Evolutionary conservation across 148 eudicot genomes (phyloP), one percentile per base, ranked within the genome.

Genomic region (Beta vulgaris): DNA sequence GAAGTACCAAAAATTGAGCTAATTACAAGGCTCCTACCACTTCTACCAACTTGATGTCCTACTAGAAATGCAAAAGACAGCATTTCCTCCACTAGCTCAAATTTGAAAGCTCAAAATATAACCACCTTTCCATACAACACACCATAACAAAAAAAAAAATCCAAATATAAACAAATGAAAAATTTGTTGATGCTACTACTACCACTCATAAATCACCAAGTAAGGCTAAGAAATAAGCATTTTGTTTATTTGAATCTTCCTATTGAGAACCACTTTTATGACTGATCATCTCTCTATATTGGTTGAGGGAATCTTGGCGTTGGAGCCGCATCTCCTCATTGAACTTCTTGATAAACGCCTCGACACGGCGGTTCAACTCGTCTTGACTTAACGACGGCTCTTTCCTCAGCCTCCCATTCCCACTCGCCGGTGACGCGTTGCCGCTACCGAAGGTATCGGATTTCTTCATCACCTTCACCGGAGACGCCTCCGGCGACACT

Each of bases 241-340:
- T n/a, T n/a, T n/a, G n/a, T n/a, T n/a, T n/a, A n/a, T n/a, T n/a
- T n/a, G n/a, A n/a, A n/a, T n/a, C 1, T 25, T 18, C 39, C 16
- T 31, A 71, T 43, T 76, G 43, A 37, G 53, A 10, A 53, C 65
- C 26, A 40, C 59, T n/a, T n/a, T n/a, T 85, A 29, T 82, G 85
- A 72, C 82, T 81, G 25, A 93, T 79, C 91, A 84, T 84, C 58
- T 83, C 87, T 80, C 46, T 68, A 73, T 76, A 88, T 65, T 85
- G 86, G 6, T 83, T 80, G 23, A 91, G 12, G 0, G 97, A 93
- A 81, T 88, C 88, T 42, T 91, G 89, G 63, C 95, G 85, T 78
- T 91, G 97, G 77, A 91, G 26, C 79, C 93, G 84, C 98, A 93
- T 93, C n/a, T 93, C 97, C 39, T 93, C 90, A 15, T 93, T 90